These are phyloP conservation scores for Casaregolazyma suthepensis DNA, from an alignment of 1,139 yeast genomes.

Conservation along the genomic window DNA sequence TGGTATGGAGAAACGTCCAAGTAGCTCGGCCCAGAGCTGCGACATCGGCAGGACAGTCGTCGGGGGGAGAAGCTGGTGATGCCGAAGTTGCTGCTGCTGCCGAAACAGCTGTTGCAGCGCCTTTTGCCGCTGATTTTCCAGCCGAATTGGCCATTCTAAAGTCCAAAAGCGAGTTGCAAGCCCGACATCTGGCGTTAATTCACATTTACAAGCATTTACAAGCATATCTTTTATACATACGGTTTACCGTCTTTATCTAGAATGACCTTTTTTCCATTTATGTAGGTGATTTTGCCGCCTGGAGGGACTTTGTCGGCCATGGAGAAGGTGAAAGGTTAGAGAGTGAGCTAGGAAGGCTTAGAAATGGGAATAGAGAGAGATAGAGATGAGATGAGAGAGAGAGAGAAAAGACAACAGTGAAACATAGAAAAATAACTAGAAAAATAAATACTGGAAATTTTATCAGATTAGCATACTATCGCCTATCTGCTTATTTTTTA, in stretches of 20 bases:
- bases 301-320: slow-evolving; percentile 7
- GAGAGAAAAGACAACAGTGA: no score
- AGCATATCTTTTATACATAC: slow-evolving; percentile 42
- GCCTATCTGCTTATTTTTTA: no score
- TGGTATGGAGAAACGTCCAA: slow-evolving; percentile 87
- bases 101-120: slow-evolving; percentile 13
- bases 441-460: neutral
- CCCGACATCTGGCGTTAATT: slow-evolving; percentile 52
- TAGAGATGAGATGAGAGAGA: neutral
- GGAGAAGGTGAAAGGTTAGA: no score
- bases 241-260: slow-evolving; percentile 90
- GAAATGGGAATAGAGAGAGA: neutral
- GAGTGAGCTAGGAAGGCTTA: neutral
- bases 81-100: slow-evolving; percentile 19
- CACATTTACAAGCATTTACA: neutral
- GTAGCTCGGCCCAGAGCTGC: slow-evolving; percentile 74
- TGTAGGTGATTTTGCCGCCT: slow-evolving; percentile 11
- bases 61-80: slow-evolving; percentile 14
- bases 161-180: slow-evolving; percentile 74
- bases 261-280: slow-evolving; percentile 58
- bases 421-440: no score
- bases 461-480: no score
- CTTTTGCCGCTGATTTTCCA: slow-evolving; percentile 1
- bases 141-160: slow-evolving; percentile 50
- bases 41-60: slow-evolving; percentile 82